Conservation (phyloP, 2,329 filamentous ascomycete genomes). For the Sporothrix protearum region DNA sequence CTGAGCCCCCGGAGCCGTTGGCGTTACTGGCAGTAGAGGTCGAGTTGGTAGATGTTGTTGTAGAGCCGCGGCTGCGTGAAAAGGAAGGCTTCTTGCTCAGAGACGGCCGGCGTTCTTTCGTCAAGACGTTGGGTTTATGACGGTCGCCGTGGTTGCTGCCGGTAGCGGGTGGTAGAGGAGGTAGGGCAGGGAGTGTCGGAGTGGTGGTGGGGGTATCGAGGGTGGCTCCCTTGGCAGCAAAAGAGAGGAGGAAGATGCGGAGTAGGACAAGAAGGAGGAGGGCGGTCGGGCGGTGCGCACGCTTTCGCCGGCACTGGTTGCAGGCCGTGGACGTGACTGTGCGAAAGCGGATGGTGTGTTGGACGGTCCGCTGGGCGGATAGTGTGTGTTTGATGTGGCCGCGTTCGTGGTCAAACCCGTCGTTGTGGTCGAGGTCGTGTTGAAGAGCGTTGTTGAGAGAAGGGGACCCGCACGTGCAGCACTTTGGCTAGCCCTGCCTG, state of each 20-base stretch:
- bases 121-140: constrained; percentile 34
- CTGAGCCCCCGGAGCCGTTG: constrained; percentile 28
- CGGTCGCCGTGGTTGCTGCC: constrained; percentile 20
- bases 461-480: constrained; percentile 32
- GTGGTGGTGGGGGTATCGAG: constrained; percentile 25
- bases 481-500: constrained; percentile 30
- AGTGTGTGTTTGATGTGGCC: background rate
- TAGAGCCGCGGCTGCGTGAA: constrained; percentile 41
- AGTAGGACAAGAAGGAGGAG: background rate
- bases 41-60: constrained; percentile 29
- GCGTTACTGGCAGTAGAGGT: constrained; percentile 30
- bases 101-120: constrained; percentile 51
- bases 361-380: constrained; percentile 21
- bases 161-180: background rate
- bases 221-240: constrained; percentile 8
- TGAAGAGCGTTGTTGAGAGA: constrained; percentile 30
- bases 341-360: constrained; percentile 19
- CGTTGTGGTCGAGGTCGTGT: constrained; percentile 29
- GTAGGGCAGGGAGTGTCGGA: constrained; percentile 23
- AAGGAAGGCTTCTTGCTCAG: constrained; percentile 55
- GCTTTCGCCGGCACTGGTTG: constrained; percentile 38
- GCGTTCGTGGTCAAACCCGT: background rate
- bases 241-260: background rate
- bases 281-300: background rate
- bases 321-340: constrained; percentile 34